Conservation (phyloP, 108 stramenopile genomes). For the Nitzschia inconspicua region DNA sequence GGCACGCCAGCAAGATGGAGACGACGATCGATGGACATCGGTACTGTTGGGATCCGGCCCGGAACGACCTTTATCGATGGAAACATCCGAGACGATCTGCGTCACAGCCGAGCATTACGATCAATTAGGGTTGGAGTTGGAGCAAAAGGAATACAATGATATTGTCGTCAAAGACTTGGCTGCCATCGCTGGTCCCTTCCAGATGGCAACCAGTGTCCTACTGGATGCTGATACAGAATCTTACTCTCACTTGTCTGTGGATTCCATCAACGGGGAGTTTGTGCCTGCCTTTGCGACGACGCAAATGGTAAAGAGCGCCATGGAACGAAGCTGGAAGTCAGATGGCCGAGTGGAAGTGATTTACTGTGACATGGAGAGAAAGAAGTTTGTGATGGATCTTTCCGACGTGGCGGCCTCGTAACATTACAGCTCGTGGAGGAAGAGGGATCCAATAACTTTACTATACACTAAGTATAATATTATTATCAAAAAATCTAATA, state of each 20-base stretch:
- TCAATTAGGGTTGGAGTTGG: conserved; percentile 67
- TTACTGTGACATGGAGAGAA: conserved; percentile 62
- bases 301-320: conserved; percentile 64
- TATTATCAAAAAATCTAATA: no score
- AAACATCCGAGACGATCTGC: conserved; percentile 62
- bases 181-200: conserved; percentile 67
- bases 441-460: neutral
- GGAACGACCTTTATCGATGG: conserved; percentile 17
- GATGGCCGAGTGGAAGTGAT: conserved; percentile 60
- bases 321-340: conserved; percentile 70
- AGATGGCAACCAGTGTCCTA: conserved; percentile 30
- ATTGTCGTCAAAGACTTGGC: conserved; percentile 65
- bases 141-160: conserved; percentile 25
- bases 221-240: conserved; percentile 31
- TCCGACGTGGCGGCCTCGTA: conserved; percentile 1
- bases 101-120: conserved; percentile 47
- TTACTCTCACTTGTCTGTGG: conserved; percentile 40
- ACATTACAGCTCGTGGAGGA: no score
- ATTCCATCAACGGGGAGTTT: conserved; percentile 75
- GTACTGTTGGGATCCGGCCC: conserved; percentile 9
- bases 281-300: conserved; percentile 75
- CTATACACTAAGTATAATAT: no score
- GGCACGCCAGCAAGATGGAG: conserved; percentile 10
- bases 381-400: conserved; percentile 33
- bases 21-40: conserved; percentile 19